A percentile compares a stretch with the other conserved stretches of the same genome.
These are phyloP conservation scores for Diplodia seriata DNA, from an alignment of 2,329 filamentous ascomycete species.

Conservation along the genomic window DNA sequence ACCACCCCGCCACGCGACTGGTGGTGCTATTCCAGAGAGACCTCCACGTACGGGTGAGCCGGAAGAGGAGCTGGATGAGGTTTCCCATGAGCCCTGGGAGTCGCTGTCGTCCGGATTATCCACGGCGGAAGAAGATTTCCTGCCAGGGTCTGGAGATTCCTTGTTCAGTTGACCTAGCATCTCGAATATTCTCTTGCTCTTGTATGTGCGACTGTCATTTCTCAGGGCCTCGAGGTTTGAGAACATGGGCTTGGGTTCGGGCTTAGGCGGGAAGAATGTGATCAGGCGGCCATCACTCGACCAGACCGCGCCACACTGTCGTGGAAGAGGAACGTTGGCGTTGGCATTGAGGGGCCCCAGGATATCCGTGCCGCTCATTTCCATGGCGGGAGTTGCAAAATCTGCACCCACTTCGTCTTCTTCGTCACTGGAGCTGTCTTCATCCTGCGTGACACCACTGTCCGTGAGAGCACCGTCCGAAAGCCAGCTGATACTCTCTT, in stretches of 20 bases:
- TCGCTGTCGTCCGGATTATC: constrained; percentile 42
- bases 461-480: constrained; percentile 65
- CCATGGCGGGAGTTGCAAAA: constrained; percentile 52
- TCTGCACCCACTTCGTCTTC: constrained; percentile 63
- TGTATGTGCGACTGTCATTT: constrained; percentile 56
- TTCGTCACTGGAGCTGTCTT: constrained; percentile 85
- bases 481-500: constrained; percentile 61
- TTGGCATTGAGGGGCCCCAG: constrained; percentile 65
- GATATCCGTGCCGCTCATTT: constrained; percentile 58
- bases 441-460: constrained; percentile 49
- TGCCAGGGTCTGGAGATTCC: constrained; percentile 56
- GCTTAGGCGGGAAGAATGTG: constrained; percentile 63
- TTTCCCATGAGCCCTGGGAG: constrained; percentile 33
- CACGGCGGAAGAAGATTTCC: constrained; percentile 41
- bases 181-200: constrained; percentile 65
- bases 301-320: constrained; percentile 65
- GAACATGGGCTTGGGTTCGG: constrained; percentile 58
- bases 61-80: constrained; percentile 46
- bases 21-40: constrained; percentile 50
- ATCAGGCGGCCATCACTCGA: constrained; percentile 63
- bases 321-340: constrained; percentile 68
- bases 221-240: constrained; percentile 54
- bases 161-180: constrained; percentile 67
- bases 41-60: constrained; percentile 39
- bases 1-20: constrained; percentile 59